These are phyloP conservation scores for Torrubiellomyces zombiae DNA, from an alignment of 2,329 filamentous ascomycete genomes.

Conservation along the genomic window DNA sequence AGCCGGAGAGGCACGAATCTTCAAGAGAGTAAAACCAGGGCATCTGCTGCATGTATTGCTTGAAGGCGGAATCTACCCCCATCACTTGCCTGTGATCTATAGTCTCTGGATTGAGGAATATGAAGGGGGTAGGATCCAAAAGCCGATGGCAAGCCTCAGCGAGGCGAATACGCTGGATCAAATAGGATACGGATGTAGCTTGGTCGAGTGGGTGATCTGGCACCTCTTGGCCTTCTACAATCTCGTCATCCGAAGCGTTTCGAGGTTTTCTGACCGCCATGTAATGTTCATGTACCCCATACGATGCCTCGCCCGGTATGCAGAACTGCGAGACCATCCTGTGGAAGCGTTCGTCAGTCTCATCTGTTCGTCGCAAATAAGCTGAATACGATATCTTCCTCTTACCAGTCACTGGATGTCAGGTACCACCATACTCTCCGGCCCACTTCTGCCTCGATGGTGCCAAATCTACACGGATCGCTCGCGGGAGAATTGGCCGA, in stretches of 20 bases:
- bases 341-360: background rate
- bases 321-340: conserved; percentile 21
- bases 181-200: conserved; percentile 19
- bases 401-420: conserved; percentile 22
- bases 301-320: conserved; percentile 18
- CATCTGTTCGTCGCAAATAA: background rate
- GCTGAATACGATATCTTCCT: background rate
- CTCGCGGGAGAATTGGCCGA: conserved; percentile 7
- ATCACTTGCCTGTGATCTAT: conserved; percentile 15
- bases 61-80: conserved; percentile 15
- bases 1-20: conserved; percentile 5
- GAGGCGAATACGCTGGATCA: conserved; percentile 20
- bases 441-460: conserved; percentile 18
- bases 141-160: conserved; percentile 19
- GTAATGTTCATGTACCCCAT: conserved; percentile 19
- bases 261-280: conserved; percentile 21
- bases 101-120: conserved; percentile 12
- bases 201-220: conserved; percentile 13
- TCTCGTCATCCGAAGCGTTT: conserved; percentile 21
- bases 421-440: conserved; percentile 28
- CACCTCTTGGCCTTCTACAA: conserved; percentile 12
- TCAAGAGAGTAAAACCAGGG: conserved; percentile 14
- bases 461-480: conserved; percentile 8
- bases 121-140: conserved; percentile 14
- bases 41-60: conserved; percentile 11